A percentile compares a stretch with the other conserved stretches of the same genome.
These are phyloP conservation scores for Ochromonas danica DNA, from an alignment of 108 stramenopile genomes.

Conservation along the genomic window DNA sequence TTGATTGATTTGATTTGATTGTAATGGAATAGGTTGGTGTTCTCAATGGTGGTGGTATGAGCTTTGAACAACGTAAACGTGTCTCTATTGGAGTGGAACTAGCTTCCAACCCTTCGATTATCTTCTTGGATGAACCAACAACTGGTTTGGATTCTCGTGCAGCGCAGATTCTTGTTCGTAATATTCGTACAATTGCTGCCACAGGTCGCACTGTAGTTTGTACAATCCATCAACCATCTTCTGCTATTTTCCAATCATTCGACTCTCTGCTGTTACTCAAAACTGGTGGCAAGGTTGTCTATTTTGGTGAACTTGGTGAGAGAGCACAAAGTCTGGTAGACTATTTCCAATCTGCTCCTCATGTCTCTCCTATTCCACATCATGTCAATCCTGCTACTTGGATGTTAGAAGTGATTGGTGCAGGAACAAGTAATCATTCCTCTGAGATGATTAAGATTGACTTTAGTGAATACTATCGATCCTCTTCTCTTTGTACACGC, in stretches of 20 bases:
- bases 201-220: slow-evolving; percentile 38
- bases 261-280: slow-evolving; percentile 53
- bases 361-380: not conserved
- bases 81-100: slow-evolving; percentile 70
- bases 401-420: slow-evolving; percentile 41
- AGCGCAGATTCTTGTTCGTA: no score
- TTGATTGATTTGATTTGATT: no score
- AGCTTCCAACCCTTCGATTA: slow-evolving; percentile 63
- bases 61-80: no score
- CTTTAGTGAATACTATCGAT: not conserved
- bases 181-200: not conserved
- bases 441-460: not conserved
- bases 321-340: slow-evolving; percentile 53
- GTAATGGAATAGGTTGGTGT: no score
- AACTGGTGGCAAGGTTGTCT: slow-evolving; percentile 75
- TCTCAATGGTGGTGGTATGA: no score
- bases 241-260: slow-evolving; percentile 44
- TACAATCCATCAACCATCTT: slow-evolving; percentile 56
- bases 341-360: slow-evolving; percentile 57
- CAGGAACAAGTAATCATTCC: slow-evolving; percentile 27
- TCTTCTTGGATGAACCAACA: slow-evolving; percentile 67
- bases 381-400: slow-evolving; percentile 37
- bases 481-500: not conserved
- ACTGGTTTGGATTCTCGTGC: no score
- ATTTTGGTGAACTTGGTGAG: slow-evolving; percentile 54